These are phyloP conservation scores for Albophoma yamanashiensis DNA, from an alignment of 2,329 filamentous ascomycete genomes.

Conservation along the genomic window DNA sequence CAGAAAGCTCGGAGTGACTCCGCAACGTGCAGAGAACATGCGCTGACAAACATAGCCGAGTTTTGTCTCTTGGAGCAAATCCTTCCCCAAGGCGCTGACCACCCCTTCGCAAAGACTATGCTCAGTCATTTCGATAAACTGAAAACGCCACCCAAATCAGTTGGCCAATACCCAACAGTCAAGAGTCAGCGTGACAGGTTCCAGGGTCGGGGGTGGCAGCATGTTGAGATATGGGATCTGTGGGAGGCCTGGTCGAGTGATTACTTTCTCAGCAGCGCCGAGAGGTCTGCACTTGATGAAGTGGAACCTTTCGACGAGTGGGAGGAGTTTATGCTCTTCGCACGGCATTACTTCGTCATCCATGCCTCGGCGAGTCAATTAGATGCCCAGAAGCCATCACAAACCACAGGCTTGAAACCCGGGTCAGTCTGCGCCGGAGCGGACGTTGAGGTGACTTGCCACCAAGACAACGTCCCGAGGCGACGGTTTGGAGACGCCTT, in stretches of 20 bases:
- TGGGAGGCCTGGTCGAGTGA: conserved; percentile 76
- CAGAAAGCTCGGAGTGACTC: background rate
- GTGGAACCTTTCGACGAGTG: conserved; percentile 89
- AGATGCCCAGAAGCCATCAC: background rate
- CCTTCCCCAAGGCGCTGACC: conserved; percentile 62
- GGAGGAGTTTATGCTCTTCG: conserved; percentile 86
- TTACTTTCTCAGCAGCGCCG: conserved; percentile 47
- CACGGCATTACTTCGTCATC: conserved; percentile 73
- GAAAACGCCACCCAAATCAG: conserved; percentile 65
- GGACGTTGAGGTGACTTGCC: conserved; percentile 5
- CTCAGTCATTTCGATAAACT: conserved; percentile 72
- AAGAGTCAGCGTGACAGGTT: conserved; percentile 62
- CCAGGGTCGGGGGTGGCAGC: conserved; percentile 52
- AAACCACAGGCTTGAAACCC: too few species aligned
- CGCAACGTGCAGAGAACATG: background rate
- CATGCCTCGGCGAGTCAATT: conserved; percentile 31
- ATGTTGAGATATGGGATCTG: conserved; percentile 53
- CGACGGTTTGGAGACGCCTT: conserved; percentile 53
- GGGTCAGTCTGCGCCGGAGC: background rate
- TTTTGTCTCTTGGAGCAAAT: conserved; percentile 86
- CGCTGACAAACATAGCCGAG: conserved; percentile 40
- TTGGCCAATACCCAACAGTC: conserved; percentile 57
- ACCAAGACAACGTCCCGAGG: conserved; percentile 15
- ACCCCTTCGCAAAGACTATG: conserved; percentile 85
- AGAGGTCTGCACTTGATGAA: conserved; percentile 52